Base-by-base conservation (phyloP, 805 yeast species). In the Monosporozyma aerobia region DNA sequence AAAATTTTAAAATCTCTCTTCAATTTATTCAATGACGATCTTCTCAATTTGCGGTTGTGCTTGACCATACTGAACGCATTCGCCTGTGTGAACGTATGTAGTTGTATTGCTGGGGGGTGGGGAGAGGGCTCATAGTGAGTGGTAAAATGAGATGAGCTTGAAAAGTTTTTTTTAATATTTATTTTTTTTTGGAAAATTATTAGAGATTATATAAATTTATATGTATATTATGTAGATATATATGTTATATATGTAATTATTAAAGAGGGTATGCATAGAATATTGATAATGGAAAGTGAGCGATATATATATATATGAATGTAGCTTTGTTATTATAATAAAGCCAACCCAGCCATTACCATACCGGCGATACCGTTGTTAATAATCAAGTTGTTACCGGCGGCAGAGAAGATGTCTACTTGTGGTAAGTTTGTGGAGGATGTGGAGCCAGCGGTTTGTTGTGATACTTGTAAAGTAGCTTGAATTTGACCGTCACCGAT, bases 11-110 rank as follows among this genome's bases (percentile, higher is more conserved):
- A 61, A 44, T 61, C 59, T 48, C 64, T 62, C 51, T 63, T 62
- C 14, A 63, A 59, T 51, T 55, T 63, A 47, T 61, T 62, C 13
- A 68, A 58, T 16, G 71, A 67, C 4, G 71, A 66, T 50, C 64
- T 69, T 49, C 71, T 60, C 60, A 68, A 58, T 47, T 59, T 53
- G 39, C 55, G 63, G 14, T 16, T 51, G 11, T 51, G 45, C 7
- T 44, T 37, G 8, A 13, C 44, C 44, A 25, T 47, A 5, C 13
- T 25, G 14, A 35, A 5, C 14, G 19, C 39, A 35, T 35, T 14
- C 16, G 8, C 5, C 5, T 27, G 29, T 27, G 29, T 27, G 29
- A 5, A 6, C 6, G 29, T 27, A 27, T 27, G 4, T 27, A 6
- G 4, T 27, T 27, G 29, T 27, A n/a, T n/a, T n/a, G n/a, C n/a